These are phyloP conservation scores for Phaseolus coccineus DNA, from an alignment of 331 rosid species.

Conservation along the genomic window DNA sequence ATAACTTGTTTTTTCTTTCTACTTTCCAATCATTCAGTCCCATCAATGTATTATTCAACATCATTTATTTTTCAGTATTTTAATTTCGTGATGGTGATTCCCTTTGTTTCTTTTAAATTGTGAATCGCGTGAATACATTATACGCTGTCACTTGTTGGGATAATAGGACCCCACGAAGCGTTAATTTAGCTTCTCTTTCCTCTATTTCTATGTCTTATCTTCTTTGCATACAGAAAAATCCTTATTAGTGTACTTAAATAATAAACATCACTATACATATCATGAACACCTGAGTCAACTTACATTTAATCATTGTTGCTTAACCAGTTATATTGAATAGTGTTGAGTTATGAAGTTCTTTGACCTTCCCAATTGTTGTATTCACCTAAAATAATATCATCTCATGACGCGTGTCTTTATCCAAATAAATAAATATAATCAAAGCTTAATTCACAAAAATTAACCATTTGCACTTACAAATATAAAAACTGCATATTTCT, in stretches of 20 bases:
- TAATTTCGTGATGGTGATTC: not conserved
- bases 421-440: not conserved
- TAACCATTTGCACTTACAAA: not conserved
- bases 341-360: no score
- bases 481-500: no score
- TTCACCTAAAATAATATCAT: no score
- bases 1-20: not conserved
- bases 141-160: conserved; percentile 25
- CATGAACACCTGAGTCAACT: no score
- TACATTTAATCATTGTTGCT: no score
- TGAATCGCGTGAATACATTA: conserved; percentile 10
- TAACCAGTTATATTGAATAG: no score
- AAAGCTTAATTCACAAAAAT: not conserved
- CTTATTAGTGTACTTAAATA: not conserved
- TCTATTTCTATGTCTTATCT: not conserved
- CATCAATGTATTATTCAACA: not conserved
- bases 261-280: not conserved
- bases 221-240: not conserved
- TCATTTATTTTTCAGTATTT: not conserved
- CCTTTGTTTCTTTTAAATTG: not conserved
- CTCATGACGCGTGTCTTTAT: no score
- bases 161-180: conserved; percentile 17
- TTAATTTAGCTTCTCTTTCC: conserved; percentile 16
- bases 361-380: no score
- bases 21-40: conserved; percentile 9